phyloP scores from a whole-genome alignment of 2,329 filamentous ascomycete genomes.

The Colletotrichum sp. region DNA sequence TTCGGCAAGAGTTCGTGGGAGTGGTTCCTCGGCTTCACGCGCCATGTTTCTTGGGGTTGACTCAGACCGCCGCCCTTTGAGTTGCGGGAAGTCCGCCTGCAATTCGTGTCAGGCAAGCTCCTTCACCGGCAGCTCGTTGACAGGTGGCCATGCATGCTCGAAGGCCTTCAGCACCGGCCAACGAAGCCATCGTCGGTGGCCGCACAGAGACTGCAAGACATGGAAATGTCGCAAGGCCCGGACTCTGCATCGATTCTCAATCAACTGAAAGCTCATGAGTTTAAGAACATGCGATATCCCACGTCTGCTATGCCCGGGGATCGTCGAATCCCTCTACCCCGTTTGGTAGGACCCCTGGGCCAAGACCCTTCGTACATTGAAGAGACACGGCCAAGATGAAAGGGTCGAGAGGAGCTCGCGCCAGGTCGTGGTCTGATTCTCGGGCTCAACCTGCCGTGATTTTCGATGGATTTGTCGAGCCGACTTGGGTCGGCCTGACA shows the following conservation, averaged over 20 bases:
- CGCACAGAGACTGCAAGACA: not conserved
- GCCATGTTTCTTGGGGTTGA: not conserved
- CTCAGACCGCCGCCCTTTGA: not conserved
- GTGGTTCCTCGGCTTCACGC: not conserved
- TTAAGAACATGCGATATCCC: not conserved
- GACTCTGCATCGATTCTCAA: not conserved
- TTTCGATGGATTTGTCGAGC: not conserved
- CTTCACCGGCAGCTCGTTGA: not conserved
- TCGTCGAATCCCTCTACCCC: not conserved
- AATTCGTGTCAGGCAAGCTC: not conserved
- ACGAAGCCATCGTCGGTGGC: not conserved
- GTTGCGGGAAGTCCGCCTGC: not conserved
- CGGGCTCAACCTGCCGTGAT: not conserved
- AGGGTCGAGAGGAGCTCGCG: not conserved
- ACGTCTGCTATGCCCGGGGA: not conserved
- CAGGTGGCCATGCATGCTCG: not conserved
- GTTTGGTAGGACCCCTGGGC: not conserved
- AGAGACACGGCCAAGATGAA: not conserved
- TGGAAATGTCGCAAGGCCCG: not conserved
- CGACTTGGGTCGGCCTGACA: not conserved
- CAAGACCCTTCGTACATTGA: slow-evolving; percentile 8
- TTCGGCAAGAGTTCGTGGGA: not conserved
- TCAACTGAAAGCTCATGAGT: not conserved
- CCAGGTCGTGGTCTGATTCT: not conserved
- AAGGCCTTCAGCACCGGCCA: not conserved